Conservation (phyloP, 176 grass and related monocot genomes). For the Carex myosuroides region DNA sequence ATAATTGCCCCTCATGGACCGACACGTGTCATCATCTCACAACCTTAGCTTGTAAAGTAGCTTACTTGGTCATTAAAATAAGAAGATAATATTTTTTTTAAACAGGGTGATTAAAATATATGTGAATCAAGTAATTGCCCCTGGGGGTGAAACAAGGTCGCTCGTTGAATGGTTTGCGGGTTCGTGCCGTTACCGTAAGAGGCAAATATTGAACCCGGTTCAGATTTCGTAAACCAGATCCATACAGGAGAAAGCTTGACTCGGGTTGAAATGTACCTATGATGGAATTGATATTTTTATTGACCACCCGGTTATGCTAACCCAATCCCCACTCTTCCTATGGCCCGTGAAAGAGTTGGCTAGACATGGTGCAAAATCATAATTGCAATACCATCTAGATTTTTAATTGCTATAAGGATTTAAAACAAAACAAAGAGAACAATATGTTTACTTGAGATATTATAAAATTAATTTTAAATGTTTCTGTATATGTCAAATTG, state of each 20-base stretch:
- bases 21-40: background rate
- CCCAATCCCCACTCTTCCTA: constrained; percentile 5
- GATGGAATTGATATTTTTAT: constrained; percentile 20
- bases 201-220: background rate
- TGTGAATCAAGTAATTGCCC: constrained; percentile 1
- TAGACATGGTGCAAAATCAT: background rate
- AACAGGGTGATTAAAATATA: background rate
- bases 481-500: background rate
- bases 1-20: background rate
- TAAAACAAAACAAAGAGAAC: background rate
- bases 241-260: background rate
- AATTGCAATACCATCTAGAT: background rate
- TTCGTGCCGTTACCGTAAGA: background rate
- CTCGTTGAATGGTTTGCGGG: background rate
- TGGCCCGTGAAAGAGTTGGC: background rate
- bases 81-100: background rate
- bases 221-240: background rate
- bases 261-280: constrained; percentile 14
- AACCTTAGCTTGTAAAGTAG: constrained; percentile 8
- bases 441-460: background rate
- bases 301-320: constrained; percentile 25
- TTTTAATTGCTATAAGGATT: background rate
- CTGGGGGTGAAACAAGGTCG: constrained; percentile 9
- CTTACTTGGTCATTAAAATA: background rate
- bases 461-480: background rate